Conservation (phyloP, 768 basidiomycete species). For the Mrakia hoshinonis region DNA sequence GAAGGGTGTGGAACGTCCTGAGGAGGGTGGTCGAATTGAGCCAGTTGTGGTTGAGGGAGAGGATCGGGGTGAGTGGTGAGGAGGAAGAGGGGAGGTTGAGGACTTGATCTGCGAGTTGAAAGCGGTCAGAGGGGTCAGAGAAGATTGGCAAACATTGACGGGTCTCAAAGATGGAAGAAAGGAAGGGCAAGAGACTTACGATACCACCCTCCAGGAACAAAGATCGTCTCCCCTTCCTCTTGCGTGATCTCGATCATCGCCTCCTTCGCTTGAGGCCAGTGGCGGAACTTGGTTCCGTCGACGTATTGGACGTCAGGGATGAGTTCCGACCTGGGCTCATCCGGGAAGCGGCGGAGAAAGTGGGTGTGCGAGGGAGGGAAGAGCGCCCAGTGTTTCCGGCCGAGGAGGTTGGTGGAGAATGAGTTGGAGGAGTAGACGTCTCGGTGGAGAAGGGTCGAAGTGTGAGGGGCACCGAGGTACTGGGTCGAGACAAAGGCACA, state of each 20-base stretch:
- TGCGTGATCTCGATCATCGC: conserved; percentile 34
- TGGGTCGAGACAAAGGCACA: conserved; percentile 31
- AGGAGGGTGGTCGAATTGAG: conserved; percentile 19
- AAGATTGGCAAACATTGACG: neutral
- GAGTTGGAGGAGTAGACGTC: conserved; percentile 41
- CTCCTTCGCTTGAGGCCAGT: conserved; percentile 29
- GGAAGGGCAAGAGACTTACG: conserved; percentile 37
- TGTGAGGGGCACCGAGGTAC: conserved; percentile 39
- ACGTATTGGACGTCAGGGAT: conserved; percentile 37
- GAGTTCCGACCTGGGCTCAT: conserved; percentile 29
- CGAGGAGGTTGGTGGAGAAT: conserved; percentile 41
- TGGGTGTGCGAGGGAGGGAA: conserved; percentile 35
- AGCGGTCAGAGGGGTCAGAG: conserved; percentile 23
- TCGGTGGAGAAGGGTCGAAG: conserved; percentile 40
- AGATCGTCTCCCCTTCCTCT: conserved; percentile 40
- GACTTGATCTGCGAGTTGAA: neutral
- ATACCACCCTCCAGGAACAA: conserved; percentile 41
- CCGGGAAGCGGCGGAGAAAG: conserved; percentile 20
- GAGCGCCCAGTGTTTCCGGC: conserved; percentile 40
- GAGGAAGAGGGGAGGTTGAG: neutral
- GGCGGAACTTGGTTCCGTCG: conserved; percentile 26
- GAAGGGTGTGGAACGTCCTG: conserved; percentile 2
- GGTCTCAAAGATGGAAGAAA: neutral
- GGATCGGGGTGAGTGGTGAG: conserved; percentile 21
- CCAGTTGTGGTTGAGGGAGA: conserved; percentile 42